Evolutionary conservation across 75 land plant species (phyloP).

Genomic region (Chamaecyparis obtusa): DNA sequence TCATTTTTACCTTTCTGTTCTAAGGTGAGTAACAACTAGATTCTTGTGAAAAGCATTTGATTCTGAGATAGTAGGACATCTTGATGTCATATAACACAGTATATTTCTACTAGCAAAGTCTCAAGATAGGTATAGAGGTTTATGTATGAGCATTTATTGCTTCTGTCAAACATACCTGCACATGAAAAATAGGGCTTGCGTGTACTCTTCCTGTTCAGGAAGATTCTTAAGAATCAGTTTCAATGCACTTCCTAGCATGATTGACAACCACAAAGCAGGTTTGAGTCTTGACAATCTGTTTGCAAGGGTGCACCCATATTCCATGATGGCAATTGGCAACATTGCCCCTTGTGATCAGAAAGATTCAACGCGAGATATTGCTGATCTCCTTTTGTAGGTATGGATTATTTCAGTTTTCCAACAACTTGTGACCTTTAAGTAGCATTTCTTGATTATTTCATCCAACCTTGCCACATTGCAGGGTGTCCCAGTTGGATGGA

Average conservation of each 20-base stretch:
- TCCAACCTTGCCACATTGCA: background rate
- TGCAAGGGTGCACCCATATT: background rate
- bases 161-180: background rate
- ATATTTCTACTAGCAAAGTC: background rate
- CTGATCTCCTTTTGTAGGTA: background rate
- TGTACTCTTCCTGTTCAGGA: background rate
- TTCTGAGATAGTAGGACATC: background rate
- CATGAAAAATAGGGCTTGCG: background rate
- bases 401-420: background rate
- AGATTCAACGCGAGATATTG: background rate
- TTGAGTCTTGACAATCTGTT: background rate
- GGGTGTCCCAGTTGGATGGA: background rate
- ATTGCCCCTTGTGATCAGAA: background rate
- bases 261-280: background rate
- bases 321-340: background rate
- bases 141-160: background rate
- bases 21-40: background rate
- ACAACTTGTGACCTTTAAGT: background rate
- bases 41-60: background rate
- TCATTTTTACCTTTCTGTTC: background rate
- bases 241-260: background rate
- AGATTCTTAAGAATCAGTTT: background rate
- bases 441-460: background rate
- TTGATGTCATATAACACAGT: background rate
- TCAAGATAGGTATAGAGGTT: background rate